Evolutionary conservation across 2,329 filamentous ascomycete genomes (phyloP).

Genomic region (Trichoderma guizhouense): DNA sequence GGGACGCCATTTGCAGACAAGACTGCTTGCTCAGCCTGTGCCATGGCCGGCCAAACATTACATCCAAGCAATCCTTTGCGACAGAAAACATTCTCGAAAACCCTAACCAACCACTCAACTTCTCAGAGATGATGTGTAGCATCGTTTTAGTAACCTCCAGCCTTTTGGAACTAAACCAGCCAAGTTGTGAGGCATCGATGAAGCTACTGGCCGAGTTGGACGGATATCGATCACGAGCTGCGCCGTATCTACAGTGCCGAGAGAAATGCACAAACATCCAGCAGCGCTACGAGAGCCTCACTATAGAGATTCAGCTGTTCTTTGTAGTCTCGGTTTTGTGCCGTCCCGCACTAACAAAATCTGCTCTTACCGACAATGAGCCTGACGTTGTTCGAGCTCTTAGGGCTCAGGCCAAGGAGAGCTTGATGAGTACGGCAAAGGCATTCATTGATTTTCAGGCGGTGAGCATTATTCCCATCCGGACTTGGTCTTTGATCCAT

Average conservation of each 20-base stretch:
- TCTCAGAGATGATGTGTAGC: background rate
- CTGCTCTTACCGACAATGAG: background rate
- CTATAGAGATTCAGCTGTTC: background rate
- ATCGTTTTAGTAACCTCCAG: background rate
- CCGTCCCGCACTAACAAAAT: background rate
- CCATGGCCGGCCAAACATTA: conserved; percentile 11
- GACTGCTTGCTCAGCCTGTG: conserved; percentile 11
- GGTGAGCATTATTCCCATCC: conserved; percentile 10
- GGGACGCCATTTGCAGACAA: conserved; percentile 7
- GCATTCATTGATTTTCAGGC: conserved; percentile 13
- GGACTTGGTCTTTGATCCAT: conserved; percentile 15
- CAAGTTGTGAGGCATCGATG: background rate
- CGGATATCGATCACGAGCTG: background rate
- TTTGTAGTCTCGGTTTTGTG: background rate
- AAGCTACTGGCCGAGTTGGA: conserved; percentile 3
- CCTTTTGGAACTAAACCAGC: background rate
- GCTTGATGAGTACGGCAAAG: conserved; percentile 3
- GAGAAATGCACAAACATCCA: conserved; percentile 6
- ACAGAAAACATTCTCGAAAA: background rate
- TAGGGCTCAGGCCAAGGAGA: conserved; percentile 6
- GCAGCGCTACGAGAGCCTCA: conserved; percentile 9
- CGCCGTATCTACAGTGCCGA: background rate
- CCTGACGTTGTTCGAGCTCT: background rate
- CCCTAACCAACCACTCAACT: background rate
- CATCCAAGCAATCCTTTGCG: background rate